Evolutionary conservation across 352 stramenopile species (phyloP).

Genomic region (Phytophthora pseudosyringae): DNA sequence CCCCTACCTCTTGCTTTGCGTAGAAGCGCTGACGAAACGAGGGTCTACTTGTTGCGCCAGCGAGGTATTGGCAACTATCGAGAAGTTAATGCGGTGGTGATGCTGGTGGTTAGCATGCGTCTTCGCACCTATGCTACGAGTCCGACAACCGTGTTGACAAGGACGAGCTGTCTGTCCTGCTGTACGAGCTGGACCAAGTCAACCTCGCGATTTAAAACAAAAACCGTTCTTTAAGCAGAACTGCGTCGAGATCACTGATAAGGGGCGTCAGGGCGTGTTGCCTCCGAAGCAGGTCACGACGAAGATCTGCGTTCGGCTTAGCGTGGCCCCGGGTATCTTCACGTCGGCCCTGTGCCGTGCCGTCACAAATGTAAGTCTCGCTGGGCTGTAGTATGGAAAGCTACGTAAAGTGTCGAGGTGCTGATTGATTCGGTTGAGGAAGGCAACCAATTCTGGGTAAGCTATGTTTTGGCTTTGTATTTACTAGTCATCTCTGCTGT

Average conservation of each 20-base stretch:
- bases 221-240: slow-evolving; percentile 60
- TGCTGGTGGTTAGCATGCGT: too few relatives aligned
- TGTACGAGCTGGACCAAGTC: slow-evolving; percentile 44
- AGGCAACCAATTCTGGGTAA: slow-evolving; percentile 73
- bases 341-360: slow-evolving; percentile 69
- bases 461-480: not conserved
- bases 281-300: slow-evolving; percentile 81
- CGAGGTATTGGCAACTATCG: too few relatives aligned
- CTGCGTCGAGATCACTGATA: slow-evolving; percentile 43
- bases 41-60: too few relatives aligned
- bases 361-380: slow-evolving; percentile 58
- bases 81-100: too few relatives aligned
- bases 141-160: slow-evolving; percentile 54
- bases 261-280: slow-evolving; percentile 51
- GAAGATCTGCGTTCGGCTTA: slow-evolving; percentile 76
- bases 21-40: too few relatives aligned
- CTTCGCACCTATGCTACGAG: slow-evolving; percentile 38
- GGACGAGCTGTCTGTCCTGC: slow-evolving; percentile 40
- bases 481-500: too few relatives aligned
- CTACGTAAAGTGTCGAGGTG: not conserved
- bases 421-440: slow-evolving; percentile 94
- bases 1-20: too few relatives aligned
- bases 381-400: not conserved
- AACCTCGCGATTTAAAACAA: slow-evolving; percentile 48
- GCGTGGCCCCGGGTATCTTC: slow-evolving; percentile 75